Evolutionary conservation across 2,329 filamentous ascomycete species (phyloP), one percentile per base, ranked within the genome.

Genomic region (Colletotrichum sidae): DNA sequence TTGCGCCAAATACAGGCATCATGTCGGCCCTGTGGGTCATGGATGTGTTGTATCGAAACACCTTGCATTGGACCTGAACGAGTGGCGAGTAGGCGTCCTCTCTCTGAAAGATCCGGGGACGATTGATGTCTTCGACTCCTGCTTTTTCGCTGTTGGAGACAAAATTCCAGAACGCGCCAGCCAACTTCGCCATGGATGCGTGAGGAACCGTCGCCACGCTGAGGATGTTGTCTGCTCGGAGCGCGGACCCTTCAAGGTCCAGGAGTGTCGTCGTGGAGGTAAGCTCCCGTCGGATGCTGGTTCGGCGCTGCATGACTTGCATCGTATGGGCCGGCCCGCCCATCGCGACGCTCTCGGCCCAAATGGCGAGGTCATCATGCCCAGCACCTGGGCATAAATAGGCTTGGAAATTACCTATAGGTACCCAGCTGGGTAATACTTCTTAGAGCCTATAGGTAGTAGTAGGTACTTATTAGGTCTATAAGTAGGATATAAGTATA

Each of bases 1-100:
- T 47, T 10, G n/a, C 33, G 45, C 33, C 45, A 17, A 47, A 47
- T 5, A 25, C 25, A 25, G 25, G 25, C 25, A 5, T 25, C 25
- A 5, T 25, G 25, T 25, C 25, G 25, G 25, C 25, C 25, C 25
- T 47, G 45, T 8, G 45, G 45, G 7, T 6, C 11, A 10, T 9
- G 7, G 9, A 47, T 10, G 10, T 47, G 17, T 10, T 25, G n/a
- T 47, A 47, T 10, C 17, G 2, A 2, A 47, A 47, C 45, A 17
- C 11, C 45, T 47, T 47, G 8, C 45, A 47, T 11, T 47, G 45
- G n/a, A 47, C 45, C 45, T 47, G 45, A 2, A 47, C 45, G n/a
- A 47, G 10, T 4, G 45, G 45, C 45, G 45, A 47, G n/a, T 10
- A 10, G 8, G 12, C 45, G 6, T 25, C 8, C 7, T 11, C n/a